These are phyloP conservation scores for Farysia itapuensis DNA, from an alignment of 1,284 basidiomycete species.

Conservation along the genomic window DNA sequence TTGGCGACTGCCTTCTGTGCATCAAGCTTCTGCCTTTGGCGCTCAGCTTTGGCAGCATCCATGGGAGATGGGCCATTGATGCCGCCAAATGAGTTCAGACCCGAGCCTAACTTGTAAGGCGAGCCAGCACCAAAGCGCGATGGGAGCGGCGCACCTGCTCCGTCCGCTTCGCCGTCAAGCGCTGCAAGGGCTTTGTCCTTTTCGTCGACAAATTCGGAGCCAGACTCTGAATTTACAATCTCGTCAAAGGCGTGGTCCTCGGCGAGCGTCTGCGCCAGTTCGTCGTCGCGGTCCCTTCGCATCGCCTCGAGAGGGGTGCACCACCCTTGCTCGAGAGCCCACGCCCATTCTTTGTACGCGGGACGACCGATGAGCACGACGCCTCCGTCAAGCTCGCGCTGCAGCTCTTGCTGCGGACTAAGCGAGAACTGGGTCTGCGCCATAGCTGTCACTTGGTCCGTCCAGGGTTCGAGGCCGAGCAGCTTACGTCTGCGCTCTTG, in stretches of 20 bases:
- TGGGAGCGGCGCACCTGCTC: conserved; percentile 30
- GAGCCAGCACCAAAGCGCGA: conserved; percentile 15
- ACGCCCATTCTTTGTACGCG: conserved; percentile 91
- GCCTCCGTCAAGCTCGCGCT: conserved; percentile 76
- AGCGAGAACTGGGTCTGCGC: conserved; percentile 67
- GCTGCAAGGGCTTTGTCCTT: conserved; percentile 16
- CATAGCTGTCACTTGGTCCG: conserved; percentile 57
- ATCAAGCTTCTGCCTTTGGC: conserved; percentile 16
- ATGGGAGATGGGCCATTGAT: conserved; percentile 22
- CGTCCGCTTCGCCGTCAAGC: conserved; percentile 32
- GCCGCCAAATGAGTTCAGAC: conserved; percentile 21
- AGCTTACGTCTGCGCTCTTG: conserved; percentile 67
- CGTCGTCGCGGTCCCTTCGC: conserved; percentile 69
- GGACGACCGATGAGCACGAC: conserved; percentile 84
- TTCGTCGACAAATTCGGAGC: conserved; percentile 31
- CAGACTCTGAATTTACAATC: conserved; percentile 36
- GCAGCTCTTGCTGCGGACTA: conserved; percentile 66
- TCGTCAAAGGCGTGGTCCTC: conserved; percentile 79
- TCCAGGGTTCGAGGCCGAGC: conserved; percentile 53
- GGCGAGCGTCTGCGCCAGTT: conserved; percentile 70
- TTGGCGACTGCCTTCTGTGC: conserved; percentile 40
- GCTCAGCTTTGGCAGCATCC: conserved; percentile 31
- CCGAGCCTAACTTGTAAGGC: conserved; percentile 19
- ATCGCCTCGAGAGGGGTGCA: conserved; percentile 66
- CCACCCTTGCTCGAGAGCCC: conserved; percentile 83